phyloP scores from a whole-genome alignment of 208 protist genomes.

The Polymyxa betae region DNA sequence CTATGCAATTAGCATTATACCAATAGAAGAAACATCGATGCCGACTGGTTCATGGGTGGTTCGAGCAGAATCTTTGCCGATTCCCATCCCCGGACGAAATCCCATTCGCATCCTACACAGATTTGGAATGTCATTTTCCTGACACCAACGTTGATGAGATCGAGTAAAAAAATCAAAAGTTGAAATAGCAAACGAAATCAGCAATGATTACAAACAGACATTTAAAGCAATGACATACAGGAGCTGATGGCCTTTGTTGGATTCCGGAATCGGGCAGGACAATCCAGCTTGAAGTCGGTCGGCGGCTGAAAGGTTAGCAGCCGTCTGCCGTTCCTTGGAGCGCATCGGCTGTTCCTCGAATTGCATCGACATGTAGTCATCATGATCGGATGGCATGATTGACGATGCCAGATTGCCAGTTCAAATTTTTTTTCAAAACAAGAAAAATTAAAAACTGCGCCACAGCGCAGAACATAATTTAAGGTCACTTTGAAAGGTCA shows the following conservation, averaged over 20 bases:
- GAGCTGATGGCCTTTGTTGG: conserved; percentile 1
- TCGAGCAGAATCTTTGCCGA: background rate
- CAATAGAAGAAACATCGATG: conserved; percentile 21
- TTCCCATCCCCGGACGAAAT: background rate
- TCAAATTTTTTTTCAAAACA: too few relatives aligned
- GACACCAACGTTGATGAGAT: background rate
- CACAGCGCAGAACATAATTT: too few relatives aligned
- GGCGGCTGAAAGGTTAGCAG: background rate
- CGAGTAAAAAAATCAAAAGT: background rate
- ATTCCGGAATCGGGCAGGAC: background rate
- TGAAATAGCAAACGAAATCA: background rate
- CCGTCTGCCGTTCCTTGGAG: background rate
- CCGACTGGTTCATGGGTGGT: background rate
- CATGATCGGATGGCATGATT: background rate
- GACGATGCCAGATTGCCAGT: background rate
- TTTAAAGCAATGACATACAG: background rate
- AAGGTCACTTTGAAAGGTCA: too few relatives aligned
- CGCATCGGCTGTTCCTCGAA: background rate
- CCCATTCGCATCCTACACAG: background rate
- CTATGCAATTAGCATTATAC: background rate
- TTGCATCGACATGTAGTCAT: conserved; percentile 35
- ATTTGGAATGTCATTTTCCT: background rate
- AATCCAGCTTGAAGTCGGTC: background rate
- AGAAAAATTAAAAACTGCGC: too few relatives aligned
- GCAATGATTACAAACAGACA: background rate